Conservation (phyloP, 495 filamentous ascomycete species). For the Terfezia boudieri region DNA sequence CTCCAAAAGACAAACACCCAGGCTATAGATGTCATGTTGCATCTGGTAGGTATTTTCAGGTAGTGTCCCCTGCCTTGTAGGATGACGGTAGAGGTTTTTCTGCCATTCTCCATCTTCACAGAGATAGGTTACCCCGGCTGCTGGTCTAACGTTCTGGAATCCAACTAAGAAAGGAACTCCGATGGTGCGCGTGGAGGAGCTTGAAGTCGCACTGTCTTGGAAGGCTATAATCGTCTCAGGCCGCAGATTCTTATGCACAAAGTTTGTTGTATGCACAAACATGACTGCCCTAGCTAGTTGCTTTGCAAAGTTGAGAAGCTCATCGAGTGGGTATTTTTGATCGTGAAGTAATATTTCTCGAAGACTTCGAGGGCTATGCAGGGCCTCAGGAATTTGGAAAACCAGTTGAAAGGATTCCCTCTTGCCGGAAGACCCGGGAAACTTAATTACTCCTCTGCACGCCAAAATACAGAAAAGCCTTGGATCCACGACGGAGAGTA, state of each 20-base stretch:
- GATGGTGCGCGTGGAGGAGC: no score
- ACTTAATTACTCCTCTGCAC: no score
- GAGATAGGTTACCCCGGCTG: slow-evolving; percentile 21
- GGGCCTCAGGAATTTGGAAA: slow-evolving; percentile 5
- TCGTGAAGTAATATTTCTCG: slow-evolving; percentile 16
- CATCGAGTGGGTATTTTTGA: slow-evolving; percentile 6
- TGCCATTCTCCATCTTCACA: slow-evolving; percentile 24
- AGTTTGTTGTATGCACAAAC: slow-evolving; percentile 28
- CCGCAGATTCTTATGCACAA: slow-evolving; percentile 37
- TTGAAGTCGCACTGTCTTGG: no score
- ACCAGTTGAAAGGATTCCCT: slow-evolving; percentile 7
- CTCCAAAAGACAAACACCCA: no score
- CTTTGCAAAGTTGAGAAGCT: slow-evolving; percentile 22
- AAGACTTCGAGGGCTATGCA: slow-evolving; percentile 7
- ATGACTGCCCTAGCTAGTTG: slow-evolving; percentile 25
- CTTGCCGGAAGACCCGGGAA: no score
- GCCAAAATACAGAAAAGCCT: no score
- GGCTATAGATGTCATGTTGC: no score
- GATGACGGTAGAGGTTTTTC: slow-evolving; percentile 35
- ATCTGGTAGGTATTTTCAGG: no score
- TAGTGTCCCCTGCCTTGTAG: slow-evolving; percentile 25
- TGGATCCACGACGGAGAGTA: no score
- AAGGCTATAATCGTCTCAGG: slow-evolving; percentile 16
- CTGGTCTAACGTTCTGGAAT: slow-evolving; percentile 23
- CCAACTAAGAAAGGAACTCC: no score